Percentiles rank a stretch among this genome's conserved stretches.
Conservation (phyloP, 176 grass and related monocot genomes). For the Oryza coarctata region DNA sequence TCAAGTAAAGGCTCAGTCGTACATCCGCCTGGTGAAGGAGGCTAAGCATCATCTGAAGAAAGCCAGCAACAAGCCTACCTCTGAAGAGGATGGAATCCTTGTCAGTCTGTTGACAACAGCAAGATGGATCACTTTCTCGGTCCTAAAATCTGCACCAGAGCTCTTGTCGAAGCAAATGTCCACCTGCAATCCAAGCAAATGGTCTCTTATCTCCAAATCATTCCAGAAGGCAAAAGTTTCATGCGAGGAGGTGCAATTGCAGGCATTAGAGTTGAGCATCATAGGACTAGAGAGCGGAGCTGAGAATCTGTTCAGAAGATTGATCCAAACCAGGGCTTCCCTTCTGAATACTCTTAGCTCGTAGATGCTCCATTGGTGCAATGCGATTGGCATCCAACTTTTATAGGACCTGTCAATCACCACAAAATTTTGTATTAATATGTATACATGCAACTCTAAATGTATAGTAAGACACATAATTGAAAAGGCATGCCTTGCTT, state of each 20-base stretch:
- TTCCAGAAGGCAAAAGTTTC: constrained; percentile 36
- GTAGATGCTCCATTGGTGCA: constrained; percentile 17
- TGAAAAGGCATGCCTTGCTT: constrained; percentile 2
- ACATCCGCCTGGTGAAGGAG: constrained; percentile 37
- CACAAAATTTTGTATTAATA: constrained; percentile 13
- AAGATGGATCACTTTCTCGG: constrained; percentile 30
- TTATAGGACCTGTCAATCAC: constrained; percentile 43
- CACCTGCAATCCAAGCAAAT: constrained; percentile 36
- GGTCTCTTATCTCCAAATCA: constrained; percentile 41
- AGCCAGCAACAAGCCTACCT: constrained; percentile 1
- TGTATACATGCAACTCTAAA: neutral
- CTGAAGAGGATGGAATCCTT: neutral
- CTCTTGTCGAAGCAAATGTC: constrained; percentile 34
- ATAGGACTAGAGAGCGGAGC: constrained; percentile 29
- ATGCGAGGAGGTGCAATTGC: constrained; percentile 39
- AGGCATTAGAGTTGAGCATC: constrained; percentile 42
- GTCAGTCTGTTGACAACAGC: constrained; percentile 20
- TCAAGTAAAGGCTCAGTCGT: constrained; percentile 33
- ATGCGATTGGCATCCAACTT: constrained; percentile 38
- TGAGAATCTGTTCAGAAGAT: constrained; percentile 31
- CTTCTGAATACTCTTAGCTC: constrained; percentile 47
- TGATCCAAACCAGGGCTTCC: constrained; percentile 51
- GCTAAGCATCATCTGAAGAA: constrained; percentile 46
- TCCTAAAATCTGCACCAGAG: constrained; percentile 28
- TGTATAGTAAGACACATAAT: constrained; percentile 1